Base-by-base conservation (phyloP, 2,329 filamentous ascomycete genomes). In the Chrysoporthe austroafricana region DNA sequence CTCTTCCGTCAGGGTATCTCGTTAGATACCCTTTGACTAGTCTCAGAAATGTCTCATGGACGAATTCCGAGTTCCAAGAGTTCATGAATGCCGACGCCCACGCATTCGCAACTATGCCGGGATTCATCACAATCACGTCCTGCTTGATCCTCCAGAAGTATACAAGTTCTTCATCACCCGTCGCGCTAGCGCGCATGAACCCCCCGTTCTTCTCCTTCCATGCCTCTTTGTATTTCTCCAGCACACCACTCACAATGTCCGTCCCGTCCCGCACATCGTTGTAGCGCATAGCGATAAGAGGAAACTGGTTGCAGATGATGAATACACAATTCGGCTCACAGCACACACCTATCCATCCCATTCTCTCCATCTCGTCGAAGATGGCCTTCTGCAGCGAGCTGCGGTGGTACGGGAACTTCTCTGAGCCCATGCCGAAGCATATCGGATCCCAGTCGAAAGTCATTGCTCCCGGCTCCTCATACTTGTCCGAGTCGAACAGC, bases 281-380 rank as follows among this genome's bases (percentile, higher is more conserved):
- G 59, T 77, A 78, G 6, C 75, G 72, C 67, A 80, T 77, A 0
- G 78, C 78, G 43, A 80, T 78, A 56, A 80, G 78, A 3, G 79
- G 79, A 72, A 82, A 82, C 66, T 81, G 80, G 69, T 82, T 82
- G 72, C 80, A 82, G 57, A 80, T 76, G 4, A 79, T 70, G 66
- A 79, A 80, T 8, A 79, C 74, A 3, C 70, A 71, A 70, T 82
- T 82, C 2, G 79, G 80, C 71, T 82, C 80, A 67, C 80, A 82
- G 60, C 79, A 82, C 1, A 79, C 79, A 0, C 80, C 79, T 2
- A 80, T 69, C 79, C 79, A 82, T 0, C 71, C 72, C 56, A 77
- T 76, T 14, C 72, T 62, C 68, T 80, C 79, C 78, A 82, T 81
- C 50, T 74, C 69, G 42, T 78, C 75, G n/a, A 82, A 64, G 14